A percentile compares a stretch with the other conserved stretches of the same genome.
These are phyloP conservation scores for Crucihimalaya himalaica DNA, from an alignment of 345 rosid genomes.

Conservation along the genomic window DNA sequence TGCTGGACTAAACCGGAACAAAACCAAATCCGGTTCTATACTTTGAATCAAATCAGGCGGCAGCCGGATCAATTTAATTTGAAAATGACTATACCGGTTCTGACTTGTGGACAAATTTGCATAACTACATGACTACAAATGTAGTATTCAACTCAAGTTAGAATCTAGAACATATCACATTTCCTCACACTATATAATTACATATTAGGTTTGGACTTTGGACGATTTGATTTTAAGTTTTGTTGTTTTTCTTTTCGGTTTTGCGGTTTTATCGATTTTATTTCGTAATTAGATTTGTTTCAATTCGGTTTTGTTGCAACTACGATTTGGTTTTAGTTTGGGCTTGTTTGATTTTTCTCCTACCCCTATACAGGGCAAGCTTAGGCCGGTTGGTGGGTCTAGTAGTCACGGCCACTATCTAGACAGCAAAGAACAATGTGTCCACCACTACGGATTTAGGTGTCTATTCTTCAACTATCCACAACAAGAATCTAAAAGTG, in stretches of 20 bases:
- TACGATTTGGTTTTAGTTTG: background rate
- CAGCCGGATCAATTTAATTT: background rate
- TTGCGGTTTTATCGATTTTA: background rate
- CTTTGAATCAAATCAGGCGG: background rate
- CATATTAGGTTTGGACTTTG: background rate
- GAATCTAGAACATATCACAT: background rate
- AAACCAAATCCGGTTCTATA: slow-evolving; percentile 14
- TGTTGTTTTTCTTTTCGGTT: background rate
- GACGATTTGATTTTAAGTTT: background rate
- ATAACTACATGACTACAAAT: background rate
- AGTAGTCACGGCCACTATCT: slow-evolving; percentile 10
- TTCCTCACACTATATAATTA: background rate
- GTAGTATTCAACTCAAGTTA: background rate
- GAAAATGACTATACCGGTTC: background rate
- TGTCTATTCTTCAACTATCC: background rate
- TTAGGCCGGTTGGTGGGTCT: slow-evolving; percentile 3
- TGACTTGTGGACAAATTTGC: background rate
- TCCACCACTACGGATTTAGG: background rate
- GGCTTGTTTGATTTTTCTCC: background rate
- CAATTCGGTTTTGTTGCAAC: background rate
- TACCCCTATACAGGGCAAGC: background rate
- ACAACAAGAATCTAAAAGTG: background rate
- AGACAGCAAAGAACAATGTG: background rate
- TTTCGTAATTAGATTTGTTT: background rate
- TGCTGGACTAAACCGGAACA: background rate